Conservation (phyloP, 441 rosid genomes). For the Geranium incanum region DNA sequence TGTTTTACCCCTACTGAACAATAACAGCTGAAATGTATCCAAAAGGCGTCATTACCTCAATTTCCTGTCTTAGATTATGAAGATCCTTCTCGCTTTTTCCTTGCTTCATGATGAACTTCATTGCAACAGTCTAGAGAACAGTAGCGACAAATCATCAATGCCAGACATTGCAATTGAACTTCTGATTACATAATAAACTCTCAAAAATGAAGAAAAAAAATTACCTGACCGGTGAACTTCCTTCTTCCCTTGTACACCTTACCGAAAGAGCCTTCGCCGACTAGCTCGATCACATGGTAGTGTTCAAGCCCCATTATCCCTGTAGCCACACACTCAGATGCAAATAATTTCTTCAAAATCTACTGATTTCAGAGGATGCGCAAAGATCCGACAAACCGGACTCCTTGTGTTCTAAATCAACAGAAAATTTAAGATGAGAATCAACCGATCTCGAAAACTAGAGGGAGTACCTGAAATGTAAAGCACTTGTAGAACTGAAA, state of each 20-base stretch:
- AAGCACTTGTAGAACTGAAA: neutral
- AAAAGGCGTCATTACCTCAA: constrained; percentile 47
- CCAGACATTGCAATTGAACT: neutral
- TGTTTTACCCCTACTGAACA: neutral
- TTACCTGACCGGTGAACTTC: constrained; percentile 81
- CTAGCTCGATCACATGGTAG: constrained; percentile 89
- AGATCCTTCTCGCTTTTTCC: constrained; percentile 93
- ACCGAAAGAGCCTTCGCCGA: constrained; percentile 95
- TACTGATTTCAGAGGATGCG: neutral
- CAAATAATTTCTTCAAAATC: constrained; percentile 4
- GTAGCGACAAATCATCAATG: constrained; percentile 16
- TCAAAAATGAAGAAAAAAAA: neutral
- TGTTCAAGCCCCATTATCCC: constrained; percentile 66
- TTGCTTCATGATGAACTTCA: constrained; percentile 94
- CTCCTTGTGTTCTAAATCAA: neutral
- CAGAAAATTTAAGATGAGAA: neutral
- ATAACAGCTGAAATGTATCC: neutral
- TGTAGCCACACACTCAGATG: neutral
- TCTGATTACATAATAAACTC: neutral
- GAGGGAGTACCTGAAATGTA: neutral
- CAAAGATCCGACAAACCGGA: neutral
- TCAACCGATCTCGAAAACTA: neutral
- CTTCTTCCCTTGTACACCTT: constrained; percentile 90
- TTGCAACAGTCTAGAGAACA: constrained; percentile 71
- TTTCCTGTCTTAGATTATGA: constrained; percentile 86